Conservation (phyloP, 805 yeast species). For the Candida maris region DNA sequence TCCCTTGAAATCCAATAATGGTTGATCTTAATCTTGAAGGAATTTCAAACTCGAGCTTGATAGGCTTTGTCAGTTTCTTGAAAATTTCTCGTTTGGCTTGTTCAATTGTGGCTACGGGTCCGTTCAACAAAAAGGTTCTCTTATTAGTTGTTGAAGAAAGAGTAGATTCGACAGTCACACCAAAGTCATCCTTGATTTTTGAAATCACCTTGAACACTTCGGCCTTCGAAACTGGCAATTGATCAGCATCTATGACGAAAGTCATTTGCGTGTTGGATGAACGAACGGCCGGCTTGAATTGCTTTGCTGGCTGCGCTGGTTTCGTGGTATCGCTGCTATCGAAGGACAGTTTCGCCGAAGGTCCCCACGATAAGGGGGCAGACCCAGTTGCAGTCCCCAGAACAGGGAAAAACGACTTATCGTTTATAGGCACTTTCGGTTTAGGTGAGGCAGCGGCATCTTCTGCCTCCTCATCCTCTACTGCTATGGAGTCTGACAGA, state of each 20-base stretch:
- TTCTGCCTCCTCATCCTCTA: slow-evolving; percentile 11
- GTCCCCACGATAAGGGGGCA: slow-evolving; percentile 41
- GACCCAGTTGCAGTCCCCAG: slow-evolving; percentile 48
- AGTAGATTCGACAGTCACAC: slow-evolving; percentile 78
- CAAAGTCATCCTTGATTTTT: slow-evolving; percentile 54
- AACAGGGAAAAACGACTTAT: slow-evolving; percentile 56
- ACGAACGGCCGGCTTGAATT: slow-evolving; percentile 40
- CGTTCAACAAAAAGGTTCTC: slow-evolving; percentile 81
- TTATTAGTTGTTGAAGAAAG: slow-evolving; percentile 68
- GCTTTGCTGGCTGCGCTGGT: slow-evolving; percentile 4
- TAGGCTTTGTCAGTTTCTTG: slow-evolving; percentile 74
- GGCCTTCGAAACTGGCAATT: slow-evolving; percentile 55
- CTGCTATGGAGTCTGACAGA: slow-evolving; percentile 15
- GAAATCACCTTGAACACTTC: slow-evolving; percentile 68
- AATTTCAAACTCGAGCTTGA: slow-evolving; percentile 53
- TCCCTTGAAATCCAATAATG: slow-evolving; percentile 86
- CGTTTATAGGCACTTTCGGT: slow-evolving; percentile 37
- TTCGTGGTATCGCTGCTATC: slow-evolving; percentile 21
- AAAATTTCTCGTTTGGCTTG: slow-evolving; percentile 73
- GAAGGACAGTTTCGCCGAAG: slow-evolving; percentile 24
- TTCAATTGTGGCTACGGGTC: slow-evolving; percentile 61
- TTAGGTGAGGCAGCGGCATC: slow-evolving; percentile 11
- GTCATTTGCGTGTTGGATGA: slow-evolving; percentile 72
- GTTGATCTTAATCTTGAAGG: slow-evolving; percentile 76
- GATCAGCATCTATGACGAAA: slow-evolving; percentile 69